A percentile compares a stretch with the other conserved stretches of the same genome.
phyloP scores from a whole-genome alignment of 257 asterid genomes.

The Nicotiana obtusifolia region DNA sequence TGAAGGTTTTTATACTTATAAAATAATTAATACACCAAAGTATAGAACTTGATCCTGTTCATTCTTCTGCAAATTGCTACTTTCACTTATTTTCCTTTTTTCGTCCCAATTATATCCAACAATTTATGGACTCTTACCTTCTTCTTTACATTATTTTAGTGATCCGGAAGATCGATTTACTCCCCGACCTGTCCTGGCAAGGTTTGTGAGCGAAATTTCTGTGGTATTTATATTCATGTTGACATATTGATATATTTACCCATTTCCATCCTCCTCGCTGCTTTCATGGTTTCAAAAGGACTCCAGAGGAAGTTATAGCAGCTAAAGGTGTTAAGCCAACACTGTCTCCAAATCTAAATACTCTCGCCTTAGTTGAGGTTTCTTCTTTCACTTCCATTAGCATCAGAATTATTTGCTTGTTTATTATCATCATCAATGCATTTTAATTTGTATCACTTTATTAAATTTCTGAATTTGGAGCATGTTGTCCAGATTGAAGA shows the following conservation, averaged over 20 bases:
- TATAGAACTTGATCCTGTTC: background rate
- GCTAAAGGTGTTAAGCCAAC: slow-evolving; percentile 99
- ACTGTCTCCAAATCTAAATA: slow-evolving; percentile 89
- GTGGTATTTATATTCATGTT: background rate
- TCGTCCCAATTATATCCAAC: background rate
- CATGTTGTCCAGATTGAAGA: slow-evolving; percentile 1
- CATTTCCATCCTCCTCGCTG: background rate
- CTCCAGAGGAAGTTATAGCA: slow-evolving; percentile 94
- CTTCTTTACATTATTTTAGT: slow-evolving; percentile 33
- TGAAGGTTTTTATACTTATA: background rate
- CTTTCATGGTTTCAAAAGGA: slow-evolving; percentile 44
- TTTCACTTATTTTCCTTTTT: background rate
- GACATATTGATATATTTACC: background rate
- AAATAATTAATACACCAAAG: background rate
- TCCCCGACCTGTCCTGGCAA: slow-evolving; percentile 90
- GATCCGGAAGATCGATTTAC: slow-evolving; percentile 95
- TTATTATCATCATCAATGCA: background rate
- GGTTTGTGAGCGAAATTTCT: slow-evolving; percentile 33
- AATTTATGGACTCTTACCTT: slow-evolving; percentile 5
- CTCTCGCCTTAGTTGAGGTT: slow-evolving; percentile 94
- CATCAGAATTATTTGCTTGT: slow-evolving; percentile 8
- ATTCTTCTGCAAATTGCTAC: background rate
- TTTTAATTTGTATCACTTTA: background rate
- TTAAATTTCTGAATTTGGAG: background rate
- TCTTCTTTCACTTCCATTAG: slow-evolving; percentile 21